phyloP scores from a whole-genome alignment of 1,284 basidiomycete species.

The Pisolithus thermaeus region DNA sequence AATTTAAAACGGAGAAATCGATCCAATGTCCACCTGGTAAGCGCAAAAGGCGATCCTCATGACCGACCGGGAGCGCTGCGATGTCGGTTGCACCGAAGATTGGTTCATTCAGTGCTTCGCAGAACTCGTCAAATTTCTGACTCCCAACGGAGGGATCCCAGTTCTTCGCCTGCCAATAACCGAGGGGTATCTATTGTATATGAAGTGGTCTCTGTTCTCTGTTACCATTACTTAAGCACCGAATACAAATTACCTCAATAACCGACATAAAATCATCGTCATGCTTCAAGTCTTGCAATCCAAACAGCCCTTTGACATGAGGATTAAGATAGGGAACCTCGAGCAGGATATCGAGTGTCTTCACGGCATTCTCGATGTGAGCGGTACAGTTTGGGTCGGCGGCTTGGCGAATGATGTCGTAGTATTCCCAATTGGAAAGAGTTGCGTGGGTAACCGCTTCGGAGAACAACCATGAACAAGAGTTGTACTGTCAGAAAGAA shows the following conservation, averaged over 20 bases:
- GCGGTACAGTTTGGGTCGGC: constrained; percentile 68
- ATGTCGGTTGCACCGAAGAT: constrained; percentile 28
- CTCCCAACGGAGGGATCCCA: constrained; percentile 75
- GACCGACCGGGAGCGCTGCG: constrained; percentile 35
- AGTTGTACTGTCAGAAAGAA: background rate
- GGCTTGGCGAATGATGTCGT: constrained; percentile 77
- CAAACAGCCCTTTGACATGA: constrained; percentile 68
- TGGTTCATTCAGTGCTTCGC: constrained; percentile 50
- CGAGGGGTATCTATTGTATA: constrained; percentile 36
- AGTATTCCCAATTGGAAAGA: constrained; percentile 78
- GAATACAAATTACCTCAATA: constrained; percentile 40
- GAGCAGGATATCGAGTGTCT: constrained; percentile 60
- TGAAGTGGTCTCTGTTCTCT: background rate
- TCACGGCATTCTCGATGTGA: constrained; percentile 62
- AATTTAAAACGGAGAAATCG: constrained; percentile 63
- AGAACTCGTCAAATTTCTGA: constrained; percentile 67
- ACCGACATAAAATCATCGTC: constrained; percentile 78
- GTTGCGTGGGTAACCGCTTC: constrained; percentile 70
- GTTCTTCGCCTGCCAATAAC: constrained; percentile 57
- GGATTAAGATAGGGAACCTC: constrained; percentile 37
- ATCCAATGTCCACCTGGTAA: constrained; percentile 41
- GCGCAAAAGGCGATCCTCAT: constrained; percentile 38
- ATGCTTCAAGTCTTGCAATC: constrained; percentile 57
- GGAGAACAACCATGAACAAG: background rate
- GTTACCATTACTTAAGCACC: background rate